phyloP scores from a whole-genome alignment of 306 rosid species.

The Citrullus mucosospermus region DNA sequence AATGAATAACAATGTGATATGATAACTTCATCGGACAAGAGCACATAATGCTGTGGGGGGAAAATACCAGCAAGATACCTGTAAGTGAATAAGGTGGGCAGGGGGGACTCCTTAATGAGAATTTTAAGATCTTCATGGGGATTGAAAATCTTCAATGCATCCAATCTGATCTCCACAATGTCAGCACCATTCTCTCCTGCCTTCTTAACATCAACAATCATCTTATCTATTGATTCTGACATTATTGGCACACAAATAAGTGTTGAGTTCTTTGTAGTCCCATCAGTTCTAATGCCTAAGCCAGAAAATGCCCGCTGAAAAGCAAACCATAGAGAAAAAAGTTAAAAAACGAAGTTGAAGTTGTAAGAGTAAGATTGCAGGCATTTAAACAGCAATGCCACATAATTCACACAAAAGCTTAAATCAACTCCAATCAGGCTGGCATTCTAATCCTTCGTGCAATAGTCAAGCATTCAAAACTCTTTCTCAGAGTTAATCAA shows the following conservation, averaged over 20 bases:
- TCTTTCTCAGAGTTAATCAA: neutral
- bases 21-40: neutral
- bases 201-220: conserved; percentile 25
- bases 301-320: conserved; percentile 31
- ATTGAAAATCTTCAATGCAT: conserved; percentile 37
- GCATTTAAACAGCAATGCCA: neutral
- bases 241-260: conserved; percentile 49
- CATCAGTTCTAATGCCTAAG: conserved; percentile 16
- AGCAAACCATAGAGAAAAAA: neutral
- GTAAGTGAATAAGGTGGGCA: conserved; percentile 50
- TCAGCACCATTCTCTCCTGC: conserved; percentile 47
- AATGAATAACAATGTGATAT: neutral
- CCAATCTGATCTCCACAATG: conserved; percentile 64
- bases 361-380: neutral
- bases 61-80: conserved; percentile 20
- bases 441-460: neutral
- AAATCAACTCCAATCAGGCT: neutral
- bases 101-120: conserved; percentile 27
- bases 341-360: neutral
- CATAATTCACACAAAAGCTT: neutral
- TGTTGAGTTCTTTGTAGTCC: conserved; percentile 25
- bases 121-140: conserved; percentile 28
- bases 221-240: conserved; percentile 35
- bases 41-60: neutral
- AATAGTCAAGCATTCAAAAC: neutral